Conservation (phyloP, 805 yeast genomes). For the Wickerhamia fluorescens region DNA sequence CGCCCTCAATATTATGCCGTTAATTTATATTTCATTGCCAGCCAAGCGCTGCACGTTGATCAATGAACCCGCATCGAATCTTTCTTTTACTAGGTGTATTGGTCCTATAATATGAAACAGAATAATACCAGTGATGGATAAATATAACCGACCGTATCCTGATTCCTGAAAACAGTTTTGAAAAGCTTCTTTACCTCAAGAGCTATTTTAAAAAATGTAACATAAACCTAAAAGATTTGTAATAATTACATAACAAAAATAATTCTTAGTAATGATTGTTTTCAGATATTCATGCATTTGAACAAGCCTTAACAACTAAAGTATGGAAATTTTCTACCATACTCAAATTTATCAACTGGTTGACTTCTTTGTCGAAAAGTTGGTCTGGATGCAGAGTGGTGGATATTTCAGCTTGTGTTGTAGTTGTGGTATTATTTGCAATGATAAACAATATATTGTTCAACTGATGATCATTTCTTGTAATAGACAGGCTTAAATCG, state of each 20-base stretch:
- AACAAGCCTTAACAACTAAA: conserved; percentile 12
- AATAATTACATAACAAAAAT: no score
- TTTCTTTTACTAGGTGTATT: conserved; percentile 48
- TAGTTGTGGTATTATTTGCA: conserved; percentile 13
- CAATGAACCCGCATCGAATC: conserved; percentile 50
- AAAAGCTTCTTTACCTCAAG: no score
- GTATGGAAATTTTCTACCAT: conserved; percentile 18
- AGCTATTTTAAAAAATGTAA: no score
- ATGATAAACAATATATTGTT: conserved; percentile 17
- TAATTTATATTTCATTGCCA: conserved; percentile 49
- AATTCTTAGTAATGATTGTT: no score
- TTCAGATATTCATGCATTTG: no score
- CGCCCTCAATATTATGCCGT: conserved; percentile 42
- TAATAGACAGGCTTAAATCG: conserved; percentile 10
- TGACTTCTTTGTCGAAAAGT: conserved; percentile 16
- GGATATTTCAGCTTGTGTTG: background rate
- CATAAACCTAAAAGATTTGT: no score
- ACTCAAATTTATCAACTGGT: conserved; percentile 16
- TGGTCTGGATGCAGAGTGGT: conserved; percentile 6
- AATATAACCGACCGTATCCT: no score
- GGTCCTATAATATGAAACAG: conserved; percentile 56
- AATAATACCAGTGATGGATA: no score
- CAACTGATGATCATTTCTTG: conserved; percentile 7
- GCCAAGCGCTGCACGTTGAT: conserved; percentile 51
- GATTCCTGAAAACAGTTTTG: no score